Base-by-base conservation (phyloP, 129 eudicot species). In the sunflower (Helianthus annuus) region DNA sequence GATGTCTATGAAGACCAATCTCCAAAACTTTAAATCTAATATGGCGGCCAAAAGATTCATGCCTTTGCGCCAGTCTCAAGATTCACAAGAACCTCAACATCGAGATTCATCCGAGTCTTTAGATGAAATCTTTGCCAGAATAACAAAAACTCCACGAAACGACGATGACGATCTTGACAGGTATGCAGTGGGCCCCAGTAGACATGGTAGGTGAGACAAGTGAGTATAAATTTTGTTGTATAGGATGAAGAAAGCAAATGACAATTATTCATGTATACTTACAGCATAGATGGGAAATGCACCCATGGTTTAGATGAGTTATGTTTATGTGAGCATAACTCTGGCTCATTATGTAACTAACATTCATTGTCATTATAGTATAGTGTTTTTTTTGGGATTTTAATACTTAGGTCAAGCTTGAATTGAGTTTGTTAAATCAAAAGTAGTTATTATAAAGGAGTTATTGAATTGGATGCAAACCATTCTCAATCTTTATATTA, bases 61-160 rank as follows among this genome's bases (percentile, higher is more conserved):
- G n/a, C 96, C 89, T 1, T 64, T 94, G 22, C 77, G 83, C 2
- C 93, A 85, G 48, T 60, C 70, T 48, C 85, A 84, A 59, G 95
- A 85, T 16, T 32, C 79, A 19, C 73, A 66, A 44, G 80, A 12
- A 40, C 58, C 57, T 42, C 60, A 77, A 4, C 79, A 69, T 74
- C 78, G 73, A 11, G 44, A 32, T 11, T 67, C 97, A 34, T 70
- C 92, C 8, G 88, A 88, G 78, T 86, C 99, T 9, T 84, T 94
- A 9, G 99, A 94, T 70, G 89, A 94, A n/a, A 90, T 94, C 58
- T 90, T 94, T 70, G 88, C 85, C 58, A 86, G 85, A 66, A 22
- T 94, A 62, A 90, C 79, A 65, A 79, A 80, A 51, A 84, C 88
- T 72, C 13, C 83, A 5, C 42, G 57, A 62, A 40, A 40, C 45